These are phyloP conservation scores for Phaffomyces opuntiae DNA, from an alignment of 805 yeast species.

Conservation along the genomic window DNA sequence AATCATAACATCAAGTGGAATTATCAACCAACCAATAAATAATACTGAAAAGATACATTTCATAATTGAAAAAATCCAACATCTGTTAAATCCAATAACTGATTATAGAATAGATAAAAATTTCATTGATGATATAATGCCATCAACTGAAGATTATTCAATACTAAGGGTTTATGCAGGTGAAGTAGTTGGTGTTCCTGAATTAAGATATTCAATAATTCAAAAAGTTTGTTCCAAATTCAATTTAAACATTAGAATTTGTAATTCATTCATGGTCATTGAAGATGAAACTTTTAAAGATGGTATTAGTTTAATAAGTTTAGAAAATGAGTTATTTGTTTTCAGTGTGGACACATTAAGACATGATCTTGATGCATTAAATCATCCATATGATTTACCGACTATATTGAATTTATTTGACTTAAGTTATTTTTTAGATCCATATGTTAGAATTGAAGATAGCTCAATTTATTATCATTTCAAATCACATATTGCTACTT, in stretches of 20 bases:
- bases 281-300: not conserved
- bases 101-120: slow-evolving; percentile 4
- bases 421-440: slow-evolving; percentile 1
- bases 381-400: not conserved
- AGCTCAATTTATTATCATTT: slow-evolving; percentile 7
- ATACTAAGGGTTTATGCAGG: slow-evolving; percentile 6
- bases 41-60: not conserved
- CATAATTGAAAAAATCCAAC: not conserved
- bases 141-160: slow-evolving; percentile 8
- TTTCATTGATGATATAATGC: slow-evolving; percentile 5
- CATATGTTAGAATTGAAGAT: slow-evolving; percentile 3
- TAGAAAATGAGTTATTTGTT: not conserved
- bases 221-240: slow-evolving; percentile 3
- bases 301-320: slow-evolving; percentile 1
- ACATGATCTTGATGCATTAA: not conserved
- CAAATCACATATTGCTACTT: slow-evolving; percentile 1
- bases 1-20: not conserved
- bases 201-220: slow-evolving; percentile 5
- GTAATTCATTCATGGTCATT: slow-evolving; percentile 3
- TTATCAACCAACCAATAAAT: not conserved
- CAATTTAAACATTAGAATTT: not conserved
- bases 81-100: not conserved
- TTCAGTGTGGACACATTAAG: not conserved
- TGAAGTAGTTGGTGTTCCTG: slow-evolving; percentile 6
- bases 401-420: slow-evolving; percentile 1